A percentile compares a stretch with the other conserved stretches of the same genome.
phyloP scores from a whole-genome alignment of 164 flowering plant species.

The Vitis rotundifolia region DNA sequence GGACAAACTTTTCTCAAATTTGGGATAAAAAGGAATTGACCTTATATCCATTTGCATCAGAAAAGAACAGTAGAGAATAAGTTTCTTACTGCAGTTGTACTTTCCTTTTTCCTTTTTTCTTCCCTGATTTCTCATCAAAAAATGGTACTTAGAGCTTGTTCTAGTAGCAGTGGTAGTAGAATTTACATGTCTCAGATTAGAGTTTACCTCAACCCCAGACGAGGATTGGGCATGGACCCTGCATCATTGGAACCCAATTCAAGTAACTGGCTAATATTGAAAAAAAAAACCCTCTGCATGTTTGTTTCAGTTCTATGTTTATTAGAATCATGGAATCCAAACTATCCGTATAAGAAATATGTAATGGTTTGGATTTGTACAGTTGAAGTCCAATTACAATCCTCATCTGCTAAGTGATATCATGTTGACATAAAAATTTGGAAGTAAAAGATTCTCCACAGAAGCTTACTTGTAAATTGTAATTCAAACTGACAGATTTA shows the following conservation, averaged over 20 bases:
- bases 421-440: too few relatives aligned
- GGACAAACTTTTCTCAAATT: neutral
- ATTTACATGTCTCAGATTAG: constrained; percentile 4
- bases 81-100: neutral
- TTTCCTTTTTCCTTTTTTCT: constrained; percentile 5
- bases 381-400: too few relatives aligned
- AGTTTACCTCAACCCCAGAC: constrained; percentile 5
- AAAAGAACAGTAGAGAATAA: too few relatives aligned
- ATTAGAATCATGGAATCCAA: too few relatives aligned
- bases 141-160: neutral
- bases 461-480: constrained; percentile 10
- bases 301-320: too few relatives aligned
- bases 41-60: too few relatives aligned
- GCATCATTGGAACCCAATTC: neutral
- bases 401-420: too few relatives aligned
- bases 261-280: neutral
- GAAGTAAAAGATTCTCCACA: too few relatives aligned
- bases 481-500: constrained; percentile 14
- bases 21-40: neutral
- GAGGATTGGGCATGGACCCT: constrained; percentile 8
- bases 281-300: too few relatives aligned
- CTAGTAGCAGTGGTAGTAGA: neutral
- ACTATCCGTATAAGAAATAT: too few relatives aligned
- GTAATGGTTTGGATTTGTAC: too few relatives aligned
- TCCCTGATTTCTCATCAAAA: neutral